Evolutionary conservation across 2,329 filamentous ascomycete species (phyloP).

Genomic region (Talaromyces sp.): DNA sequence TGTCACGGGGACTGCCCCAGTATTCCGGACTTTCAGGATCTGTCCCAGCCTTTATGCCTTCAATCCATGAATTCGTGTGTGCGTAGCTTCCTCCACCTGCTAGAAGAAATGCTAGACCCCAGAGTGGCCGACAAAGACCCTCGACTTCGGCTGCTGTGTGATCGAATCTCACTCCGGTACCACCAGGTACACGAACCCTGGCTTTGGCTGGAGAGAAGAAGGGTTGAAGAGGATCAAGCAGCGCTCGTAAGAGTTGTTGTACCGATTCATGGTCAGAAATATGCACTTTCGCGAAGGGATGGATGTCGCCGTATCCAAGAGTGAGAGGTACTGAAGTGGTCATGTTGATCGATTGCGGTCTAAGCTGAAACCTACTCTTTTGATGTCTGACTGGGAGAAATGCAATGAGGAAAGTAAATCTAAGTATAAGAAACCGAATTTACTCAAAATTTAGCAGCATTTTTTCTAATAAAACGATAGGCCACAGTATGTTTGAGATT

Average conservation of each 20-base stretch:
- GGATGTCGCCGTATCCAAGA: not conserved
- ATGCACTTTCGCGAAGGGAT: not conserved
- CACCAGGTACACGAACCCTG: conserved; percentile 1
- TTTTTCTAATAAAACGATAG: not conserved
- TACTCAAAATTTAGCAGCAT: not conserved
- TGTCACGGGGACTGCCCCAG: conserved; percentile 23
- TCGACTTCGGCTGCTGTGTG: conserved; percentile 9
- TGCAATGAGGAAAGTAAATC: not conserved
- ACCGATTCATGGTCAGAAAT: not conserved
- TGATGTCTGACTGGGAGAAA: not conserved
- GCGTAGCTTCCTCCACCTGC: not conserved
- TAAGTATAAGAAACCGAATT: not conserved
- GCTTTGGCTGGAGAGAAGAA: conserved; percentile 11
- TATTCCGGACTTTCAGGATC: conserved; percentile 24
- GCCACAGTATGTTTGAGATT: not conserved
- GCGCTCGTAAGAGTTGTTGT: not conserved
- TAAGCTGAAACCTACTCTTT: not conserved
- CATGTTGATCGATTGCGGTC: not conserved
- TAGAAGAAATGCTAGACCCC: not conserved
- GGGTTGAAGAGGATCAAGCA: conserved; percentile 2
- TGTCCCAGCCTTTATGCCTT: conserved; percentile 18
- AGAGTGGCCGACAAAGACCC: conserved; percentile 5
- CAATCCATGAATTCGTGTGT: not conserved
- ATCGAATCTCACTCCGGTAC: conserved; percentile 6
- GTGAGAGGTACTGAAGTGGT: not conserved